These are phyloP conservation scores for Aspergillus nomiae DNA, from an alignment of 2,329 filamentous ascomycete genomes.

Conservation along the genomic window DNA sequence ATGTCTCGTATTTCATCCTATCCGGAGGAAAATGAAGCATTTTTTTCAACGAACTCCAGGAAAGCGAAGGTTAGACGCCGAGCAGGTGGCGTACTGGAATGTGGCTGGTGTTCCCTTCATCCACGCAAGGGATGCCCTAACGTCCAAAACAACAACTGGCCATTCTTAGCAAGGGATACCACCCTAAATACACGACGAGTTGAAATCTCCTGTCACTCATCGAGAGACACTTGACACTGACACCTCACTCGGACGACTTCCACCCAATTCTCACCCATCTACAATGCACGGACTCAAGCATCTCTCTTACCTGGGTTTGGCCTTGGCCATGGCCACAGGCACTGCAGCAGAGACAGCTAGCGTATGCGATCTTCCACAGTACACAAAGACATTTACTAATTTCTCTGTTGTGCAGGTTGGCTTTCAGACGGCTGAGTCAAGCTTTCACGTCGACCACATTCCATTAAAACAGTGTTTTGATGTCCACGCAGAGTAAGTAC, in stretches of 20 bases:
- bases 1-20: not conserved
- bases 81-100: not conserved
- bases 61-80: not conserved
- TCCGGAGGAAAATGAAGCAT: not conserved
- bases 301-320: not conserved
- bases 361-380: not conserved
- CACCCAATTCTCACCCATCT: not conserved
- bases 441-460: conserved; percentile 4
- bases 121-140: not conserved
- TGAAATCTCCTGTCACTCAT: not conserved
- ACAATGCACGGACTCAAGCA: conserved; percentile 4
- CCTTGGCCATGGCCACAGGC: not conserved
- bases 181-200: not conserved
- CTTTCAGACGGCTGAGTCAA: conserved; percentile 14
- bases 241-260: not conserved
- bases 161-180: not conserved
- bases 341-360: conserved; percentile 4
- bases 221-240: not conserved
- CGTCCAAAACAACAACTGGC: not conserved
- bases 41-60: not conserved
- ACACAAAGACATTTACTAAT: not conserved
- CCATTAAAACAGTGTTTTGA: conserved; percentile 12
- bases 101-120: not conserved
- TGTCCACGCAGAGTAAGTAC: conserved; percentile 14
- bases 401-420: conserved; percentile 8